phyloP scores from a whole-genome alignment of 768 basidiomycete species.

The Trametes cubensis region DNA sequence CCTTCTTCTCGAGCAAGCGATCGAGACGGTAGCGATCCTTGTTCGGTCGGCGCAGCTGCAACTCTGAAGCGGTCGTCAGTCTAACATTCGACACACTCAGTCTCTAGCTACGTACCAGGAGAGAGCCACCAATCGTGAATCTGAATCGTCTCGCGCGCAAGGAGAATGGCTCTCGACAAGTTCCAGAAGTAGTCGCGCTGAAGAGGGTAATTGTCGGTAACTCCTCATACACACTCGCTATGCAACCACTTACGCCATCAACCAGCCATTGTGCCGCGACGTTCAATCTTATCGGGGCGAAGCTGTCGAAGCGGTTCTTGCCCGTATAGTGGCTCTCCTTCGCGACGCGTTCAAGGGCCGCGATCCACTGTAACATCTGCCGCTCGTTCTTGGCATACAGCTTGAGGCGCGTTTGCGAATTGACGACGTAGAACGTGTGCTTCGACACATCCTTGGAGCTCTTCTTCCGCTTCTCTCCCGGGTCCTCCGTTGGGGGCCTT shows the following conservation, averaged over 20 bases:
- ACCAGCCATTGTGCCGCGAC: constrained; percentile 98
- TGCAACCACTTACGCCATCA: constrained; percentile 71
- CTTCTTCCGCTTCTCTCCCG: constrained; percentile 46
- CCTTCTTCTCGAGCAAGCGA: constrained; percentile 82
- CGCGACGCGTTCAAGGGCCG: constrained; percentile 82
- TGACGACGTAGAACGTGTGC: constrained; percentile 93
- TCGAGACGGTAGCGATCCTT: constrained; percentile 89
- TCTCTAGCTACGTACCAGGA: constrained; percentile 54
- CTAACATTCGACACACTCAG: background rate
- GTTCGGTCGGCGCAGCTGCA: constrained; percentile 82
- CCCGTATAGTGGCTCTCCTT: constrained; percentile 76
- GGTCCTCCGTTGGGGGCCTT: constrained; percentile 36
- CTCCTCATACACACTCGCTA: background rate
- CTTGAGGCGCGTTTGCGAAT: constrained; percentile 88
- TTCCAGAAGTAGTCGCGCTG: constrained; percentile 99
- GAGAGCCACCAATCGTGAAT: constrained; percentile 99
- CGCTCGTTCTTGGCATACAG: constrained; percentile 89
- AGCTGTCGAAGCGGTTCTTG: constrained; percentile 89
- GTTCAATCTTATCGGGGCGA: constrained; percentile 89
- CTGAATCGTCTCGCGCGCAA: constrained; percentile 87
- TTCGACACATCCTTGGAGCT: constrained; percentile 70
- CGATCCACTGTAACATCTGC: constrained; percentile 97
- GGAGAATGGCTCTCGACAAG: constrained; percentile 83
- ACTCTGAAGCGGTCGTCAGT: constrained; percentile 48
- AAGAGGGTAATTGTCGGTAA: constrained; percentile 2